Evolutionary conservation across 2,329 filamentous ascomycete species (phyloP), one percentile per base, ranked within the genome.

Genomic region (Acarospora socialis): DNA sequence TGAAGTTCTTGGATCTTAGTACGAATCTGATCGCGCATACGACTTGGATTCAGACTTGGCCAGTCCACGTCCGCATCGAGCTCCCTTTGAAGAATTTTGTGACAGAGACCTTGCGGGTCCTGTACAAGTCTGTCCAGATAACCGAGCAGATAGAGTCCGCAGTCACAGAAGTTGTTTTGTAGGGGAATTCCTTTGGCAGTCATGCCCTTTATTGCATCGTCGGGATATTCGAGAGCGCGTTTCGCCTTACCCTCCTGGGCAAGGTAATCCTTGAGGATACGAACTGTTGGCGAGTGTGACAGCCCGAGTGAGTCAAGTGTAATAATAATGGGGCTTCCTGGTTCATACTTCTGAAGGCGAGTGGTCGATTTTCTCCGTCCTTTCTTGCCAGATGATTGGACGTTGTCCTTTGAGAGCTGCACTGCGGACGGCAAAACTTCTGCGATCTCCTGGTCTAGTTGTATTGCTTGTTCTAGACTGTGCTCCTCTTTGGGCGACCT

Each of bases 161-260:
- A 98, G 50, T 98, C 90, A 39, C 72, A 86, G 44, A 68, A 80
- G 48, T 98, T 95, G 29, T 71, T 58, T 52, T 98, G 90, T 38
- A 69, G 59, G 0, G 90, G 87, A 9, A 94, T 77, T 5, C 68
- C 64, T 37, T 70, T 78, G 4, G 81, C 81, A 22, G 73, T 83
- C 61, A 81, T 73, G 3, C 70, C 72, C 39, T 62, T 60, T 33
- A 72, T 55, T 7, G 55, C 45, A 4, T 51, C 53, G n/a, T 53
- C 49, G 7, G 61, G 50, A 9, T 68, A 57, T 4, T 59, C 51
- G 39, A 67, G 55, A 36, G 38, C 52, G n/a, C 60, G 61, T 46
- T 73, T 90, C 61, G 56, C 64, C 42, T 65, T 63, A 3, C 79
- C 77, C 57, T 95, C 90, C 28, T 70, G 68, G 5, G 67, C 49